Base-by-base conservation (phyloP, 2,329 filamentous ascomycete species). In the Malbranchea zuffiana region DNA sequence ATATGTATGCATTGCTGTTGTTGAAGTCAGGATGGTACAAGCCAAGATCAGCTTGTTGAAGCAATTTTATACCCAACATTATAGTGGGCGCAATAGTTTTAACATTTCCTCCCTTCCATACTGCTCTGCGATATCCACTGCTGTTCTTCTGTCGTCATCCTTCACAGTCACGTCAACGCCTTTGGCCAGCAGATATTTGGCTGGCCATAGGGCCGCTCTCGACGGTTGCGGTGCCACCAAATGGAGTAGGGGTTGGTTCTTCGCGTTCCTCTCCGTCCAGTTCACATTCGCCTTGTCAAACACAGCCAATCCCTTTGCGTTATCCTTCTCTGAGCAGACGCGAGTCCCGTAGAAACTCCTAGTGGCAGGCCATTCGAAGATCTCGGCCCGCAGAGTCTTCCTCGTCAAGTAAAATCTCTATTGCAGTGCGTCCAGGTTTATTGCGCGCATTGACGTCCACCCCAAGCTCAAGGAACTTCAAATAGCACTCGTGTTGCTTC, bases 21-120 rank as follows among this genome's bases (percentile, higher is more conserved):
- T n/a, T n/a, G n/a, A n/a, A n/a, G n/a, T n/a, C n/a, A n/a, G n/a
- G n/a, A n/a, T n/a, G n/a, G n/a, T 3, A 12, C 17, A 12, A 7
- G 26, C 15, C 26, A 6, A 28, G 26, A n/a, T 28, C n/a, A 28
- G 15, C 6, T 7, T 17, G 19, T 31, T n/a, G 5, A 17, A n/a
- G n/a, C n/a, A 5, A 16, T 31, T 31, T 4, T n/a, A 13, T n/a
- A 17, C 19, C 28, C 7, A 31, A 31, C n/a, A 31, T 31, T n/a
- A 31, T 32, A 23, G 34, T 21, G 34, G 19, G 17, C 19, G 27
- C 32, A 38, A 38, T 16, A 38, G 12, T 20, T 24, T 32, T 18
- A 38, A 18, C 27, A 38, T 38, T 32, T 38, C 16, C 16, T 38
- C 35, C 27, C 35, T 38, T 32, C 28, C 35, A 32, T 38, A 38